Base-by-base conservation (phyloP, 257 asterid genomes). In the Paraleonurus japonicus region DNA sequence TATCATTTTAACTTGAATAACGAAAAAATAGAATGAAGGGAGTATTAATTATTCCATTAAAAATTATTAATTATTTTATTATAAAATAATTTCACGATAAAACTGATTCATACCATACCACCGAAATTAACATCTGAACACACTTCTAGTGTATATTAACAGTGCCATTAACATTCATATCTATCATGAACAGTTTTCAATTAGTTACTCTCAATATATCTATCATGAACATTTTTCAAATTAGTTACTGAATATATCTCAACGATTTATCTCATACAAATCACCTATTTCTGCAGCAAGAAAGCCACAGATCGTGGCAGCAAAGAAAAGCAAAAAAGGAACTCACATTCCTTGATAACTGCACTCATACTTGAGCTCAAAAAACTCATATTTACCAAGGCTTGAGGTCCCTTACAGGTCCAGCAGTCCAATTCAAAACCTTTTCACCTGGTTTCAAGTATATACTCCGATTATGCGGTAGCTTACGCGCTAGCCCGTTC, bases 401-500 rank as follows among this genome's bases (percentile, higher is more conserved):
- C 79, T 88, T 88, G 30, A 85, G 71, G 80, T 85, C 89, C 61
- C 72, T 82, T 23, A 80, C 78, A 7, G 89, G 85, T 17, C 85
- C 89, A 12, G 84, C 87, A 26, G 87, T 85, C 89, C 89, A 80
- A 63, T 85, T 82, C 41, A 85, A 60, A 53, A 70, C 3, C 66
- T 53, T 73, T 12, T 82, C 67, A 26, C 76, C 81, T 0, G 70
- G 64, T 70, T 77, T 85, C 88, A 89, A 53, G 72, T 61, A 66
- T 27, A 85, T 37, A 1, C 37, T 75, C 79, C 51, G 73, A 50
- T 80, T 75, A n/a, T 78, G 85, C 0, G 85, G 87, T 22, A 82
- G 80, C 48, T 82, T 82, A n/a, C 95, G 95, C 0, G 96, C 90
- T 54, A 87, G 74, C 32, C 92, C 95, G 22, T 85, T 87, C 58